Evolutionary conservation across 139 green algal genomes (phyloP).

Genomic region (Tetradesmus lagerheimii): DNA sequence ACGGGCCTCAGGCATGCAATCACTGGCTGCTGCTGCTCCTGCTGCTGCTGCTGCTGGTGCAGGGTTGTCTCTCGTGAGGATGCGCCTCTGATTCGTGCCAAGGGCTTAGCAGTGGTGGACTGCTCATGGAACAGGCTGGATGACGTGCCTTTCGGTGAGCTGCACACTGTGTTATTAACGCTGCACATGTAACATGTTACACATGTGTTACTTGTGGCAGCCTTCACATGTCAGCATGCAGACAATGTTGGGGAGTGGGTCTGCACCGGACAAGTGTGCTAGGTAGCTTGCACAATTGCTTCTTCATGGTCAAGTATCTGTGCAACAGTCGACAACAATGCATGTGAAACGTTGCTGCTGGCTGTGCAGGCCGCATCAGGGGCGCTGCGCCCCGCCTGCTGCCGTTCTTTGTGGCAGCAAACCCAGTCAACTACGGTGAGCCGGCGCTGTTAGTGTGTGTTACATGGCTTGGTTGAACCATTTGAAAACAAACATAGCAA

Average conservation of each 20-base stretch:
- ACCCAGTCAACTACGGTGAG: constrained; percentile 97
- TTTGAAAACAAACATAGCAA: too few relatives aligned
- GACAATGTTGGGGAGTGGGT: too few relatives aligned
- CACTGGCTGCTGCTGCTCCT: neutral
- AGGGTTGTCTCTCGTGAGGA: constrained; percentile 86
- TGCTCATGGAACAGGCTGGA: constrained; percentile 98
- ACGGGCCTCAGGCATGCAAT: too few relatives aligned
- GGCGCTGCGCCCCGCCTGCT: constrained; percentile 87
- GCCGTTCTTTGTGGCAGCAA: constrained; percentile 97
- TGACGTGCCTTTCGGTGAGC: constrained; percentile 92
- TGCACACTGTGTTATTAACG: neutral
- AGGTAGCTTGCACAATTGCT: too few relatives aligned
- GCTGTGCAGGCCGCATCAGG: constrained; percentile 73
- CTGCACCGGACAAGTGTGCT: too few relatives aligned
- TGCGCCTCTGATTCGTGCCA: constrained; percentile 75
- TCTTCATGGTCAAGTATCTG: too few relatives aligned
- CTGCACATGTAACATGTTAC: neutral
- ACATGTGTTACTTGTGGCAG: too few relatives aligned
- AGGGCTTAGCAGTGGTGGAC: constrained; percentile 98
- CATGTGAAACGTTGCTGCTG: too few relatives aligned
- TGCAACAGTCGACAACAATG: too few relatives aligned
- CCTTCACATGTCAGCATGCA: too few relatives aligned
- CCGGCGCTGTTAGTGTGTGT: too few relatives aligned
- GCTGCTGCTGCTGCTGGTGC: neutral
- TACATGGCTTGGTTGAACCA: too few relatives aligned